phyloP scores from a whole-genome alignment of 371 early-diverging fungal genomes.

The Syncephalastrum monosporum region DNA sequence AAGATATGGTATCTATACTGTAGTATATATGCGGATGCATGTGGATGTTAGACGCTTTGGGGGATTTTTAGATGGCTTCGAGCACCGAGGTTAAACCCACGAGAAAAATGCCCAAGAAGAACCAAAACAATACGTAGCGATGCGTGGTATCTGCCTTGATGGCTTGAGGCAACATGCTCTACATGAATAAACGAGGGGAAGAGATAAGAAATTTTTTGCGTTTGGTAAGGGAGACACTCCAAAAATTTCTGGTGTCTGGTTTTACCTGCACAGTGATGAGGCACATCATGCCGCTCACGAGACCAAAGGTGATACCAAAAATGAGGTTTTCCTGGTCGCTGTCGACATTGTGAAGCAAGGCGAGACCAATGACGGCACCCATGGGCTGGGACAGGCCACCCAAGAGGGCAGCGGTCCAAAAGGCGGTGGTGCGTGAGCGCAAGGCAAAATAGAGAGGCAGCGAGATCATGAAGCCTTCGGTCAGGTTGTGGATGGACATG shows the following conservation, averaged over 20 bases:
- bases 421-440: conserved; percentile 58
- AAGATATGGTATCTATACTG: too few relatives aligned
- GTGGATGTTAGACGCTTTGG: not conserved
- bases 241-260: not conserved
- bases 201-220: not conserved
- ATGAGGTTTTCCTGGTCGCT: conserved; percentile 43
- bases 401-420: conserved; percentile 59
- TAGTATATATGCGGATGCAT: too few relatives aligned
- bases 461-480: conserved; percentile 78
- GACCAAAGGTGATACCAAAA: conserved; percentile 52
- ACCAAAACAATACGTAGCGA: conserved; percentile 40
- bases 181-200: conserved; percentile 6
- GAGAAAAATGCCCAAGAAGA: conserved; percentile 53
- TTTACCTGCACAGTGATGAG: conserved; percentile 54
- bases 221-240: not conserved
- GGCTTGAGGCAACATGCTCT: conserved; percentile 55
- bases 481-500: conserved; percentile 79
- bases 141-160: conserved; percentile 46
- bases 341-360: conserved; percentile 42
- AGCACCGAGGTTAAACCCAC: conserved; percentile 41
- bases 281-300: conserved; percentile 74
- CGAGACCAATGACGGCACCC: conserved; percentile 60
- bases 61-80: conserved; percentile 13
- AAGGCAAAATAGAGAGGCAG: conserved; percentile 74
- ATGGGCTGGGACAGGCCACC: conserved; percentile 68